Percentiles rank a stretch among this genome's conserved stretches.
Conservation (phyloP, 1,139 yeast species). For the Kodamaea ohmeri region DNA sequence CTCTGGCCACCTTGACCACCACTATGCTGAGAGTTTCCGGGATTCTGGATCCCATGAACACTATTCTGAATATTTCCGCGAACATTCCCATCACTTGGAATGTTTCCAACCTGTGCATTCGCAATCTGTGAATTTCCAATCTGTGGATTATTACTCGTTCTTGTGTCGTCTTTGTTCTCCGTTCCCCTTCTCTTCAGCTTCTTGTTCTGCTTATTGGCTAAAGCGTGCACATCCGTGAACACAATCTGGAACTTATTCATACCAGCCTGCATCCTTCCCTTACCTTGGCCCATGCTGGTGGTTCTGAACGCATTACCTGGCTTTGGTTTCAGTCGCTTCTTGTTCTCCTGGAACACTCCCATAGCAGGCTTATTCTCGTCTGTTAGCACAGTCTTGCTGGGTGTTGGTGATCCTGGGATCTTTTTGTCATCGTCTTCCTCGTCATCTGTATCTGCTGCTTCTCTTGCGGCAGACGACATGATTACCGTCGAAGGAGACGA, state of each 20-base stretch:
- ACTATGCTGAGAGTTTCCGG: no score
- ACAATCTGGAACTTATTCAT: conserved; percentile 54
- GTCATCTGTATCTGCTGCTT: conserved; percentile 6
- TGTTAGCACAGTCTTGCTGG: conserved; percentile 25
- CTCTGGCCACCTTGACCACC: no score
- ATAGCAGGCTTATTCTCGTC: conserved; percentile 29
- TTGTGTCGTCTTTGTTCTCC: not conserved
- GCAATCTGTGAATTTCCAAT: no score
- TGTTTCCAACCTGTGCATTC: no score
- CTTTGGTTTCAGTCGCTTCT: conserved; percentile 29
- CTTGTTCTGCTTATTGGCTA: conserved; percentile 38
- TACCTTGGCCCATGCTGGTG: conserved; percentile 14
- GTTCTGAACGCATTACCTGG: conserved; percentile 17
- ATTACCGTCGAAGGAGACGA: conserved; percentile 28
- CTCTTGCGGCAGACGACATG: conserved; percentile 17
- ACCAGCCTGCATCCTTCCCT: conserved; percentile 38
- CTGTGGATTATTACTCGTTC: not conserved
- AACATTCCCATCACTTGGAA: no score
- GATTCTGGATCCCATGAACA: no score
- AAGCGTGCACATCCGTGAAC: conserved; percentile 48
- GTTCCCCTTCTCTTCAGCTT: conserved; percentile 13
- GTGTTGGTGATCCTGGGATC: conserved; percentile 43
- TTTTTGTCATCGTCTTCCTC: conserved; percentile 10
- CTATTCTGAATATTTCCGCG: no score
- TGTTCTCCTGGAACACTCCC: conserved; percentile 44